phyloP scores from a whole-genome alignment of 768 basidiomycete species.

The Melanogaster broomeanus region DNA sequence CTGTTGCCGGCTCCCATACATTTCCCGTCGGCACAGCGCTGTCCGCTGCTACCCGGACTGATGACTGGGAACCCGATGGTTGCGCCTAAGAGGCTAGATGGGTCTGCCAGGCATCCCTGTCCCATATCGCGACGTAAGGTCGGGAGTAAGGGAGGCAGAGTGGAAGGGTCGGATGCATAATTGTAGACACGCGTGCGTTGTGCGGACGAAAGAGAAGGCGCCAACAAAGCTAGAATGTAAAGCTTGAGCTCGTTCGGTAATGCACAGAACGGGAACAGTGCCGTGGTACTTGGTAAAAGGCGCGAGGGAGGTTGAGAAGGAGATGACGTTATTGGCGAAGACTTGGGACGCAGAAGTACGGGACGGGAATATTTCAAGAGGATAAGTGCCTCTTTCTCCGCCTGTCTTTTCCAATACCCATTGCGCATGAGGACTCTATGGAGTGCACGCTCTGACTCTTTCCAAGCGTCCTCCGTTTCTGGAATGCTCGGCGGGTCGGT shows the following conservation, averaged over 20 bases:
- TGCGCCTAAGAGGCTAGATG: slow-evolving; percentile 16
- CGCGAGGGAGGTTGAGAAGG: slow-evolving; percentile 16
- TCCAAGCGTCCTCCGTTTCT: slow-evolving; percentile 32
- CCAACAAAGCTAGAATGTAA: slow-evolving; percentile 54
- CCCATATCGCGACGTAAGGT: slow-evolving; percentile 24
- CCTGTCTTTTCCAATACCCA: slow-evolving; percentile 42
- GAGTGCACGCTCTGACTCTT: slow-evolving; percentile 37
- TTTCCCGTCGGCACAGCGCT: slow-evolving; percentile 37
- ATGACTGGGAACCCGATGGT: slow-evolving; percentile 9
- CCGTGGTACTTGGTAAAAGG: slow-evolving; percentile 14
- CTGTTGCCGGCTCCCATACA: slow-evolving; percentile 42
- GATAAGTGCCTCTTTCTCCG: slow-evolving; percentile 48
- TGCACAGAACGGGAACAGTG: slow-evolving; percentile 37
- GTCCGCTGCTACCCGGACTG: slow-evolving; percentile 12
- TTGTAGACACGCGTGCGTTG: slow-evolving; percentile 58
- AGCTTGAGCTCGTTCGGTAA: slow-evolving; percentile 62
- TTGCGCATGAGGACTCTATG: slow-evolving; percentile 48
- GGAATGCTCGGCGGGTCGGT: slow-evolving; percentile 3
- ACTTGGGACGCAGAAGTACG: slow-evolving; percentile 40
- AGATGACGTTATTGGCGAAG: slow-evolving; percentile 10
- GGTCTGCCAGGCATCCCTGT: slow-evolving; percentile 20
- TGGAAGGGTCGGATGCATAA: slow-evolving; percentile 50
- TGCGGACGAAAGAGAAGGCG: slow-evolving; percentile 55
- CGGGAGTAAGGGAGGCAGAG: slow-evolving; percentile 48
- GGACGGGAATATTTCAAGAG: slow-evolving; percentile 53